These are phyloP conservation scores for Cutaneotrichosporon spelunceum DNA, from an alignment of 1,284 basidiomycete species.

Conservation along the genomic window DNA sequence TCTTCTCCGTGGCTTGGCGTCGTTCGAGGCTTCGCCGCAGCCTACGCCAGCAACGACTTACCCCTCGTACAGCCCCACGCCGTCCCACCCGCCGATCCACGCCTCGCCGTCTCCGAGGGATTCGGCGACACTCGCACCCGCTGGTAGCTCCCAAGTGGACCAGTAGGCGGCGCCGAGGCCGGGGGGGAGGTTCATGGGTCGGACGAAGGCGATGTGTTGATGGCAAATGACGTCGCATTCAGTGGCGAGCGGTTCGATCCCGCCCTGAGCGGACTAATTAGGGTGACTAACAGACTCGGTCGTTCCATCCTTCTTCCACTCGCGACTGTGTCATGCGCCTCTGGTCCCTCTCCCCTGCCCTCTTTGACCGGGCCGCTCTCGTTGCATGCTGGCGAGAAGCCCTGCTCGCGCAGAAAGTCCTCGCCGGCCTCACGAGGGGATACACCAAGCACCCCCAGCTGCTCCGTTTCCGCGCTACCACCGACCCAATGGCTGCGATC, in stretches of 20 bases:
- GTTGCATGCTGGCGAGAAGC: conserved; percentile 15
- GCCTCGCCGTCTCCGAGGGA: conserved; percentile 65
- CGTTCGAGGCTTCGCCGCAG: too few relatives aligned
- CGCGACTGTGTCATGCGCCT: conserved; percentile 3
- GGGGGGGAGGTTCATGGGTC: conserved; percentile 9
- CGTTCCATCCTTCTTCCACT: background rate
- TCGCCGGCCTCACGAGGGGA: conserved; percentile 11
- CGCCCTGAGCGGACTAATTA: background rate
- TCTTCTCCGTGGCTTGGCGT: too few relatives aligned
- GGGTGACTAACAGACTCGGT: background rate
- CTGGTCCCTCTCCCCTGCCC: conserved; percentile 14
- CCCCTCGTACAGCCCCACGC: conserved; percentile 87
- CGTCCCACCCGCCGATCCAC: conserved; percentile 66
- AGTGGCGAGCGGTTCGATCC: background rate
- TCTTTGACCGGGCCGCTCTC: conserved; percentile 11
- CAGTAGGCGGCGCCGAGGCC: conserved; percentile 13
- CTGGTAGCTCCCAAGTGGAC: conserved; percentile 8
- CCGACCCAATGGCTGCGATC: conserved; percentile 11
- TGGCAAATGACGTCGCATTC: background rate
- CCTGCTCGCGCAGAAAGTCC: conserved; percentile 14
- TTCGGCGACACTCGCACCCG: conserved; percentile 22
- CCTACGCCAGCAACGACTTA: too few relatives aligned
- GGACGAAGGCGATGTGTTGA: background rate
- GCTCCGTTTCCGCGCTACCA: conserved; percentile 2
- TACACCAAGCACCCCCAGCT: conserved; percentile 15